Evolutionary conservation across 352 stramenopile genomes (phyloP), one percentile per base, ranked within the genome.

Genomic region (Phytophthora palmivora): DNA sequence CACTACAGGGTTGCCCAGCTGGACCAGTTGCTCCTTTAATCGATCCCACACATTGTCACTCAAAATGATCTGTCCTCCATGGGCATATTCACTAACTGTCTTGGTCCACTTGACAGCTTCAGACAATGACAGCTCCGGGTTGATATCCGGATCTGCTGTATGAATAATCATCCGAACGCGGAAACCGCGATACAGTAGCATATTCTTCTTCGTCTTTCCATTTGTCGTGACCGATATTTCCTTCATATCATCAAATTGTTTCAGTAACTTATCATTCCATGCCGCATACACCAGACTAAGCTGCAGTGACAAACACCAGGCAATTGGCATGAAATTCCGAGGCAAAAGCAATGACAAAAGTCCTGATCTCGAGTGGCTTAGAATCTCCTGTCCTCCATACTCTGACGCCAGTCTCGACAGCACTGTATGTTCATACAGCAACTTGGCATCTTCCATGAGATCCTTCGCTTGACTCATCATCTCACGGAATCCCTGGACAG

Each of bases 101-200:
- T 94, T 89, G 6, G 85, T 94, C 85, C 85, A 94, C 69, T 94
- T 89, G 30, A 94, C 79, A 1, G 85, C 85, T 36, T 94, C 76
- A 3, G 75, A 82, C 7, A 94, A 59, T 18, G 85, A 90, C 18
- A 84, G 72, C 36, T 94, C 85, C 0, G 80, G 45, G 0, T 71
- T 63, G 6, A 82, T 59, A 50, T 88, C 80, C 10, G 70, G 60
- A 24, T 91, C 79, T 3, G 79, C 81, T 7, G 82, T 85, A 50
- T 96, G 87, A 47, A 96, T 94, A 16, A 92, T 84, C 87, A 96
- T 96, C 10, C 85, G 78, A 30, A 96, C 86, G 14, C 87, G 82
- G 67, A 96, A 92, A 18, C 87, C 87, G 7, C 87, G 82, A 56
- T 94, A 96, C 1, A 96, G 68, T 30, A 94, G 36, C 58, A 84